Base-by-base conservation (phyloP, 78 protist species). In the Dictyostelium intermedium region DNA sequence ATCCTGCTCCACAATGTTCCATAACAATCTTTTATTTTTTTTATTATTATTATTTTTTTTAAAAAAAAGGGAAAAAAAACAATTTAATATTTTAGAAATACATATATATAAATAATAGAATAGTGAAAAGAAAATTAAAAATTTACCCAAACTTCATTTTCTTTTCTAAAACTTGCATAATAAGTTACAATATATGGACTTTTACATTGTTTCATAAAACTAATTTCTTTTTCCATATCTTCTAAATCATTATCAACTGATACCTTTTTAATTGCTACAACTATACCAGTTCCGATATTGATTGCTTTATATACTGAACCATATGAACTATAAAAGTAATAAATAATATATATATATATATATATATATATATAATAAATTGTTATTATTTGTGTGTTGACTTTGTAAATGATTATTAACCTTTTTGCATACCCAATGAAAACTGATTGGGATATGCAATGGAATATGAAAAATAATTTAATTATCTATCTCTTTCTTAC, bases 1-100 rank as follows among this genome's bases (percentile, higher is more conserved):
- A 94, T 6, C 99, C 99, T 35, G 98, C 99, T 8, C 95, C 98
- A 77, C 98, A 97, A 73, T 83, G 96, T 72, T 98, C 99, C 94
- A 98, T 95, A n/a, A 86, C 97, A 84, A 98, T 96, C 98, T 92
- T 39, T 39, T n/a, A 41, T 9, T 41, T 41, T 41, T 41, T 41
- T 41, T 41, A 9, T 41, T 41, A 9, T 41, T 41, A 18, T 27
- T 50, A 5, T 16, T 50, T 50, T 50, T 23, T 66, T 66, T 25
- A 70, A 73, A 73, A 14, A 35, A 73, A 35, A 14, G 1, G 1
- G 1, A 30, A 70, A 70, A 70, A 11, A 30, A 72, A 72, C 8
- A 9, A 61, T n/a, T n/a, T n/a, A 61, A 61, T 25, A 25, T 1
- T 16, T 60, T 60, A 16, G 6, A 10, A 60, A 23, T 60, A 60